phyloP scores from a whole-genome alignment of 2,329 filamentous ascomycete species.

The Delphinella strobiligena region DNA sequence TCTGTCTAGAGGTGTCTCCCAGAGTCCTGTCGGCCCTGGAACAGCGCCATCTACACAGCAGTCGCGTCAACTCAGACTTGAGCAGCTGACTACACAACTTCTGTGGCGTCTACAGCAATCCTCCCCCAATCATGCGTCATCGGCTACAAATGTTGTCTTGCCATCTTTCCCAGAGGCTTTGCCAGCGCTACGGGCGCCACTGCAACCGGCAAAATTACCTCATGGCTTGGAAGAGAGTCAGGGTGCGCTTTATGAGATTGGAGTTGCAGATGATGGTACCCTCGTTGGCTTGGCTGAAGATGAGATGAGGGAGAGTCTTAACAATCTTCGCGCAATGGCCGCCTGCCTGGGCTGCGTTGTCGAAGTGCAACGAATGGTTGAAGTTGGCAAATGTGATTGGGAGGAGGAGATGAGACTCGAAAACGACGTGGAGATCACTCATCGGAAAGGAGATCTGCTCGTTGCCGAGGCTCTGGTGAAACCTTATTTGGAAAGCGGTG shows the following conservation, averaged over 20 bases:
- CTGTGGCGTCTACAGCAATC: slow-evolving; percentile 93
- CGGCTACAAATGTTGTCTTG: slow-evolving; percentile 60
- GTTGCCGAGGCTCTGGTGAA: slow-evolving; percentile 86
- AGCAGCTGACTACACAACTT: slow-evolving; percentile 88
- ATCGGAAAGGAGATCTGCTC: slow-evolving; percentile 48
- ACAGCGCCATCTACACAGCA: slow-evolving; percentile 43
- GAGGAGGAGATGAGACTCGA: slow-evolving; percentile 27
- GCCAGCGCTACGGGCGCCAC: slow-evolving; percentile 46
- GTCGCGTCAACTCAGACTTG: slow-evolving; percentile 68
- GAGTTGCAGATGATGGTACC: slow-evolving; percentile 86
- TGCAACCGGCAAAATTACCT: slow-evolving; percentile 42
- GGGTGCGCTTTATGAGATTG: slow-evolving; percentile 91
- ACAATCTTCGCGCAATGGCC: slow-evolving; percentile 80
- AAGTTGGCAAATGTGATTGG: slow-evolving; percentile 79
- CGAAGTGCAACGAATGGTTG: slow-evolving; percentile 67
- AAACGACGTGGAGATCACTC: slow-evolving; percentile 16
- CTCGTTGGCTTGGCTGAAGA: slow-evolving; percentile 80
- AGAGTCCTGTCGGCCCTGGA: slow-evolving; percentile 25
- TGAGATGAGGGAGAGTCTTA: slow-evolving; percentile 83
- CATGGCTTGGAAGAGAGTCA: slow-evolving; percentile 84
- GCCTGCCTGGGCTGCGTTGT: slow-evolving; percentile 80
- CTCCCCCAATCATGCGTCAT: slow-evolving; percentile 76
- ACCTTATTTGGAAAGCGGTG: slow-evolving; percentile 40
- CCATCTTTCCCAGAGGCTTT: slow-evolving; percentile 59
- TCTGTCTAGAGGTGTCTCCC: slow-evolving; percentile 20